Conservation (phyloP, 805 yeast genomes). For the Sugiyamaella valdiviana region DNA sequence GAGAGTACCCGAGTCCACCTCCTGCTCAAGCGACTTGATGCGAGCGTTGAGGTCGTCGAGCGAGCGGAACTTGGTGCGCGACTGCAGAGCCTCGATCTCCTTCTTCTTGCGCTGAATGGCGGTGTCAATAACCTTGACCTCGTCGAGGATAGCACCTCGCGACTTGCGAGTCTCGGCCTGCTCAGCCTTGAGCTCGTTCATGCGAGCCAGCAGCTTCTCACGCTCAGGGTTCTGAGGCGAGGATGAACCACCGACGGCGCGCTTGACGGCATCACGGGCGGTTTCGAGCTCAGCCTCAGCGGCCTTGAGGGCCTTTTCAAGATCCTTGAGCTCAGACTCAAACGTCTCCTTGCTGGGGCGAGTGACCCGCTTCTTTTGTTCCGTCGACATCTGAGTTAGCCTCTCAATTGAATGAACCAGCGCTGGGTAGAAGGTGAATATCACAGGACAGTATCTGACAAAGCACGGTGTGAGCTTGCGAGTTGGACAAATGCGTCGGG, state of each 20-base stretch:
- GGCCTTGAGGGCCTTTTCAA: conserved; percentile 25
- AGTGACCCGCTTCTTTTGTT: conserved; percentile 17
- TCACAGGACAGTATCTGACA: too few relatives aligned
- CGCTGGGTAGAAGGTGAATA: too few relatives aligned
- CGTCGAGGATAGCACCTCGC: conserved; percentile 46
- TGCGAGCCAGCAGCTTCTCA: conserved; percentile 47
- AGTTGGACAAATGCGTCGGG: too few relatives aligned
- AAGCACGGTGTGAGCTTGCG: too few relatives aligned
- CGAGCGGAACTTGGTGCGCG: conserved; percentile 56
- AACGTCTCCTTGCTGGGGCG: conserved; percentile 27
- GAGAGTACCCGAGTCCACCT: conserved; percentile 70
- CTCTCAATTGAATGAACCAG: too few relatives aligned
- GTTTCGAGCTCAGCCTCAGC: conserved; percentile 23
- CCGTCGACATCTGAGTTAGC: neutral
- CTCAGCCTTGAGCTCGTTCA: conserved; percentile 40
- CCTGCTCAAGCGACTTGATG: conserved; percentile 50
- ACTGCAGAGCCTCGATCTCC: conserved; percentile 66
- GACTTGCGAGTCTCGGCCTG: conserved; percentile 41
- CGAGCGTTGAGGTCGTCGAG: conserved; percentile 34
- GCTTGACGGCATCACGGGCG: conserved; percentile 25
- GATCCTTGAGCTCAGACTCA: conserved; percentile 24
- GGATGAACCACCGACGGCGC: conserved; percentile 15
- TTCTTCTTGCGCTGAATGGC: conserved; percentile 65
- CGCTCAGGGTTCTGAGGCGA: conserved; percentile 35
- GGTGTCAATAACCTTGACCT: conserved; percentile 64